Evolutionary conservation across 1,284 basidiomycete genomes (phyloP).

Genomic region (Sphaerobolus stellatus): DNA sequence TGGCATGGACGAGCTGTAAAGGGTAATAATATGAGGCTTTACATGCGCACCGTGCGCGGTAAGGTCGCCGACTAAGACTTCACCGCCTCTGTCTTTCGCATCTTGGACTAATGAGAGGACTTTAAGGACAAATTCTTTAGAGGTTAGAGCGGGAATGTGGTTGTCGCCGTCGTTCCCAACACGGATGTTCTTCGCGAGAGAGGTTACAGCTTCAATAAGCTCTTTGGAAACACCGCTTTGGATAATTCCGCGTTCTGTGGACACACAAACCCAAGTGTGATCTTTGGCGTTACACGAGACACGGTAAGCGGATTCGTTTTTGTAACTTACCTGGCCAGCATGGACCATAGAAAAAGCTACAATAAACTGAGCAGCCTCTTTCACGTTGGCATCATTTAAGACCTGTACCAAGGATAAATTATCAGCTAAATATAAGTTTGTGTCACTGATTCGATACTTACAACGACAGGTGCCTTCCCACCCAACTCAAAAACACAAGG

Average conservation of each 20-base stretch:
- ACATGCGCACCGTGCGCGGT: conserved; percentile 44
- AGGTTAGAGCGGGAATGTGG: conserved; percentile 25
- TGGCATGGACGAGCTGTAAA: too few species aligned
- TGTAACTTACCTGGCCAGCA: conserved; percentile 44
- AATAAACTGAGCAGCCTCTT: conserved; percentile 53
- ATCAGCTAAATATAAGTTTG: not conserved
- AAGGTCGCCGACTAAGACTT: conserved; percentile 48
- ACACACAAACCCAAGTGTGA: conserved; percentile 64
- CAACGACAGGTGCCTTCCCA: conserved; percentile 71
- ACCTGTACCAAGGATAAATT: conserved; percentile 49
- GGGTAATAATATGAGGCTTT: conserved; percentile 55
- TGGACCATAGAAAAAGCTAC: conserved; percentile 59
- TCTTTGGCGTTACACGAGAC: not conserved
- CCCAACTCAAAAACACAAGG: conserved; percentile 73
- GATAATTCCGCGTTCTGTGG: conserved; percentile 64
- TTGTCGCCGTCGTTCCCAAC: conserved; percentile 25
- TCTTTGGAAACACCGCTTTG: conserved; percentile 39
- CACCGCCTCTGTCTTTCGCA: conserved; percentile 51
- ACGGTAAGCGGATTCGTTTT: too few species aligned
- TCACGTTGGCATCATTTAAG: conserved; percentile 59
- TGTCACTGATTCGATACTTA: conserved; percentile 30
- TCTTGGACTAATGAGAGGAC: conserved; percentile 50
- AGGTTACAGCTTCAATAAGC: conserved; percentile 37
- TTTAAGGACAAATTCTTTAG: conserved; percentile 51
- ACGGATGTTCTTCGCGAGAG: conserved; percentile 33